Base-by-base conservation (phyloP, 768 basidiomycete genomes). In the Amyloporia xantha region DNA sequence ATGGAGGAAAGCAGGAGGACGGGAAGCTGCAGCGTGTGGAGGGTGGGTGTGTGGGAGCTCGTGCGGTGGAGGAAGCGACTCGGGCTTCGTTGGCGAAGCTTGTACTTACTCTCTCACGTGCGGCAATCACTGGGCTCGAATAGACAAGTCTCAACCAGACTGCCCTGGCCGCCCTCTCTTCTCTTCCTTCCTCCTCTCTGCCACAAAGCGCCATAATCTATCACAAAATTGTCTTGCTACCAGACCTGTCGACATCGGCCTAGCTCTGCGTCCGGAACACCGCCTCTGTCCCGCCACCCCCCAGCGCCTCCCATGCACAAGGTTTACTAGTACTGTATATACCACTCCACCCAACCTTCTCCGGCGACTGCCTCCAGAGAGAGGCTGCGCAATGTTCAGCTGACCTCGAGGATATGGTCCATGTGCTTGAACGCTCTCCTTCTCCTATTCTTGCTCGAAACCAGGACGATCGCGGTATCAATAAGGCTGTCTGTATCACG, bases 1-100 rank as follows among this genome's bases (percentile, higher is more conserved):
- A n/a, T 48, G 53, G 51, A 44, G 51, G 49, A 53, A 40, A 56
- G 17, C 45, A 46, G 41, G 49, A 44, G 50, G 56, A 56, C 28
- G 54, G 52, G 47, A 43, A 33, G 35, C 45, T 12, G 20, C 41
- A 43, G 28, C 24, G 48, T 19, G 51, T 41, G 39, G 51, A 43
- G 50, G 51, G 50, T 41, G 55, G 48, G 51, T 49, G 61, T 47
- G 43, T 52, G 37, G 54, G 49, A 40, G 43, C 41, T 40, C 41
- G 52, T 41, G 44, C 45, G 42, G 36, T 23, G 33, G 45, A 41
- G 24, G 37, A 47, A 48, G 44, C 44, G 33, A 30, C 33, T 17
- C 19, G n/a, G n/a, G 44, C 42, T 36, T 45, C 28, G 44, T 33
- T 45, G 44, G 44, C 28, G 30, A 39, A 23, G 44, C 21, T 39